Evolutionary conservation across 2,329 filamentous ascomycete genomes (phyloP).

Genomic region (Raffaelea albimanens): DNA sequence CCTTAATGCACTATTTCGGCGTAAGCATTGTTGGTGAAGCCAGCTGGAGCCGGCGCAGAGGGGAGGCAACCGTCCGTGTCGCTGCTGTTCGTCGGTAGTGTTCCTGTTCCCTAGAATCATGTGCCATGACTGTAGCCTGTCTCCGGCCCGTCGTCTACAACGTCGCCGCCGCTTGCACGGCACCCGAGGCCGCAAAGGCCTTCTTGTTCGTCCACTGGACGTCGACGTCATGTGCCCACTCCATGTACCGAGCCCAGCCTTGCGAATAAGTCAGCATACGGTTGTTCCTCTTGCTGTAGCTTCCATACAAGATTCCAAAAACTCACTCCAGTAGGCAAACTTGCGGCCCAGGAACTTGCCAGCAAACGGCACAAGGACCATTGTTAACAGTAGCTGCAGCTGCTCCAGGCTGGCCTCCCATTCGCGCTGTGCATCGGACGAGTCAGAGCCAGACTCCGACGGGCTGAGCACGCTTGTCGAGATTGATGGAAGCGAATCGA

Average conservation of each 20-base stretch:
- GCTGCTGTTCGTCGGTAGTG: too few species aligned
- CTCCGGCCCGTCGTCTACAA: conserved; percentile 27
- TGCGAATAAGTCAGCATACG: conserved; percentile 5
- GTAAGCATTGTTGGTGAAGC: too few species aligned
- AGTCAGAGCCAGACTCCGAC: conserved; percentile 30
- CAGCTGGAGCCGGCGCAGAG: too few species aligned
- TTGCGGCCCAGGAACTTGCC: conserved; percentile 93
- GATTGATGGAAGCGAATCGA: conserved; percentile 56
- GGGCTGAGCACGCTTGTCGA: conserved; percentile 35
- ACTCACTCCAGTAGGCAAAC: conserved; percentile 92
- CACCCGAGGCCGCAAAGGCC: conserved; percentile 54
- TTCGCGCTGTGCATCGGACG: conserved; percentile 84
- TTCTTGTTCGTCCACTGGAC: conserved; percentile 55
- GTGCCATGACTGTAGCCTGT: too few species aligned
- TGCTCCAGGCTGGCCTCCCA: conserved; percentile 94
- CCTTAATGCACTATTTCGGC: too few species aligned
- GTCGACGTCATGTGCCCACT: conserved; percentile 81
- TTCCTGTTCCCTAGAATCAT: too few species aligned
- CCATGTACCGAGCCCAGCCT: conserved; percentile 93
- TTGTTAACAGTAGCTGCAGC: conserved; percentile 81
- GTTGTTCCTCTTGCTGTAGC: neutral
- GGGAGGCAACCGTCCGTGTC: too few species aligned
- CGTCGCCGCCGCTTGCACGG: conserved; percentile 48
- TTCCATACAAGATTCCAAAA: neutral
- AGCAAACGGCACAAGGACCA: conserved; percentile 88